phyloP scores from a whole-genome alignment of 176 grass and related monocot species.

The Triticum turgidum region DNA sequence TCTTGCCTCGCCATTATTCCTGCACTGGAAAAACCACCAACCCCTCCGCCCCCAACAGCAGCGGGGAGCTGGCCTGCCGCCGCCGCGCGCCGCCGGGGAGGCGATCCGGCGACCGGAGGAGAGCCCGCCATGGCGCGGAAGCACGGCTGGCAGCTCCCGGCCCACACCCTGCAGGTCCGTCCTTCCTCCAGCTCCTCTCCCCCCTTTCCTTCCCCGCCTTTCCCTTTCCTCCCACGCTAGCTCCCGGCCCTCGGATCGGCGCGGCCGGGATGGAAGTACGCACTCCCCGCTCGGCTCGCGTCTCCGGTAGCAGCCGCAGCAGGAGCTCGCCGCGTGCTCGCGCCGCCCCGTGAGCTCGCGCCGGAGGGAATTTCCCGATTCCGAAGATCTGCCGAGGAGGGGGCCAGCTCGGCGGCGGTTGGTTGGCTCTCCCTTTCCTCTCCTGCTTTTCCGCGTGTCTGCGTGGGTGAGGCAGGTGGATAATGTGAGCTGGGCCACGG shows the following conservation, averaged over 20 bases:
- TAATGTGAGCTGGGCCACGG: background rate
- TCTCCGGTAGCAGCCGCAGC: background rate
- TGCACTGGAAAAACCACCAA: background rate
- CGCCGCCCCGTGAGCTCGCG: background rate
- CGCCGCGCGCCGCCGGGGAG: slow-evolving; percentile 29
- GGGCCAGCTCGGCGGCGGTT: background rate
- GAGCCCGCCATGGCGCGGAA: slow-evolving; percentile 67
- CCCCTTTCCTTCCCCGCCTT: background rate
- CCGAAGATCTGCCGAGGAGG: slow-evolving; percentile 32
- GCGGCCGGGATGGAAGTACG: no score
- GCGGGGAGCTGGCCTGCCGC: slow-evolving; percentile 22
- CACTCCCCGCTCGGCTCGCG: background rate
- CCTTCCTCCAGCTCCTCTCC: background rate
- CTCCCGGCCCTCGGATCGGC: slow-evolving; percentile 8
- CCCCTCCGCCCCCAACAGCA: background rate
- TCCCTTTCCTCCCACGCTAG: background rate
- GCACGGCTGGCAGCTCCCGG: slow-evolving; percentile 97
- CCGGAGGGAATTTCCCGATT: background rate
- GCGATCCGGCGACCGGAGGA: background rate
- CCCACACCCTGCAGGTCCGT: slow-evolving; percentile 82
- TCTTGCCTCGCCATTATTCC: slow-evolving; percentile 13
- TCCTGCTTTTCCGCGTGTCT: background rate
- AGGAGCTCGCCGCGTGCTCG: background rate
- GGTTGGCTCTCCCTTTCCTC: background rate
- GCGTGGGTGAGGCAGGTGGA: background rate